These are phyloP conservation scores for Nadsonia commutata DNA, from an alignment of 1,139 yeast species.

Conservation along the genomic window DNA sequence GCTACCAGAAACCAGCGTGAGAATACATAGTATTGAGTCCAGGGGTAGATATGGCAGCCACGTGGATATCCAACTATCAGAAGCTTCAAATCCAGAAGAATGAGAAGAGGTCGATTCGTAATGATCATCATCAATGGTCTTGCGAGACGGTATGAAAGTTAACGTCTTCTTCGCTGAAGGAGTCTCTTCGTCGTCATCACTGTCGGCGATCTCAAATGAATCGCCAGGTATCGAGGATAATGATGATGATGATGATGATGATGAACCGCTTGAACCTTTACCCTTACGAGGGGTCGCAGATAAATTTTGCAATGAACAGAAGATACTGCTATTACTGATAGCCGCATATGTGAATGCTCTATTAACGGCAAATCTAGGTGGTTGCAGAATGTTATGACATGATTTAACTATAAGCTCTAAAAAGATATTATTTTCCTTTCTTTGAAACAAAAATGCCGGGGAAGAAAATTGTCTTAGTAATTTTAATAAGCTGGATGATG, in stretches of 20 bases:
- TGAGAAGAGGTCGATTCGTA: constrained; percentile 1
- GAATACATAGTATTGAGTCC: neutral
- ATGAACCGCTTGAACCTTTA: neutral
- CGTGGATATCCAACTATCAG: neutral
- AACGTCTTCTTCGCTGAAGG: neutral
- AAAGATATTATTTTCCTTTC: constrained; percentile 38
- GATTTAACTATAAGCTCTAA: constrained; percentile 25
- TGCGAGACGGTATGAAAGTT: neutral
- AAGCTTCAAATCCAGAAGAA: constrained; percentile 3
- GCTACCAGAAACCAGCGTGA: neutral
- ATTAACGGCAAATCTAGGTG: constrained; percentile 19
- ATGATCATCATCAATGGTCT: no score
- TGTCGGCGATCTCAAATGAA: constrained; percentile 10
- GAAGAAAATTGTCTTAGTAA: constrained; percentile 34
- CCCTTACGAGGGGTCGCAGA: neutral
- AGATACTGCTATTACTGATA: constrained; percentile 15
- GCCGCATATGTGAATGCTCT: constrained; percentile 20
- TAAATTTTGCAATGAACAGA: constrained; percentile 12
- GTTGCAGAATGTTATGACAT: constrained; percentile 15
- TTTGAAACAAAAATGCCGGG: constrained; percentile 29
- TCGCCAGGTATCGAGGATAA: no score
- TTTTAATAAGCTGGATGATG: constrained; percentile 43
- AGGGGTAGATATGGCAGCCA: neutral
- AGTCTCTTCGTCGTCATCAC: constrained; percentile 21
- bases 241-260: neutral